Evolutionary conservation across 176 grass and related monocot species (phyloP).

Genomic region (Bolboschoenus planiculmis): DNA sequence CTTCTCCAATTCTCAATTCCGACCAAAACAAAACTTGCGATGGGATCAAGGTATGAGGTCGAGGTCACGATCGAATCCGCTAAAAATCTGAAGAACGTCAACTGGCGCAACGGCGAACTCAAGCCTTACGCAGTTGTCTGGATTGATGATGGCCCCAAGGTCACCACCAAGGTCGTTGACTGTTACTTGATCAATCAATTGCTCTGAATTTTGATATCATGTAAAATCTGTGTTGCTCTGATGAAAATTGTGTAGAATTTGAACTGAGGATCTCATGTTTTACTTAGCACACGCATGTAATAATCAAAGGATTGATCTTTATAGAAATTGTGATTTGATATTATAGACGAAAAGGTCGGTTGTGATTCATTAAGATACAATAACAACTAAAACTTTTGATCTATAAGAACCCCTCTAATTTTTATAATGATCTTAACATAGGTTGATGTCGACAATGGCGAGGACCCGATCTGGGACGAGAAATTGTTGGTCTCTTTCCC

Average conservation of each 20-base stretch:
- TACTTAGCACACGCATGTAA: too few species aligned
- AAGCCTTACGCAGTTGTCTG: conserved; percentile 53
- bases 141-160: conserved; percentile 44
- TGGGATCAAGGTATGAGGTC: conserved; percentile 52
- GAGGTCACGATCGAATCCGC: conserved; percentile 53
- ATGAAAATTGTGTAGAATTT: too few species aligned
- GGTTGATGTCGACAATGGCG: conserved; percentile 44
- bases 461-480: conserved; percentile 56
- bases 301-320: too few species aligned
- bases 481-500: conserved; percentile 48
- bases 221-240: neutral
- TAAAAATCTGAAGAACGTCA: conserved; percentile 69
- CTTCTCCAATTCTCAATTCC: neutral
- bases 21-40: neutral
- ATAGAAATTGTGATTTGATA: too few species aligned
- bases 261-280: too few species aligned
- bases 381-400: too few species aligned
- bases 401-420: too few species aligned
- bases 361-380: too few species aligned
- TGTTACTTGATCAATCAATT: neutral
- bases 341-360: too few species aligned
- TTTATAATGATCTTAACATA: neutral
- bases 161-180: conserved; percentile 32
- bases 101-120: conserved; percentile 65
- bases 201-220: neutral